phyloP scores from a whole-genome alignment of 2,329 filamentous ascomycete genomes.

The Diaporthe humulicola region DNA sequence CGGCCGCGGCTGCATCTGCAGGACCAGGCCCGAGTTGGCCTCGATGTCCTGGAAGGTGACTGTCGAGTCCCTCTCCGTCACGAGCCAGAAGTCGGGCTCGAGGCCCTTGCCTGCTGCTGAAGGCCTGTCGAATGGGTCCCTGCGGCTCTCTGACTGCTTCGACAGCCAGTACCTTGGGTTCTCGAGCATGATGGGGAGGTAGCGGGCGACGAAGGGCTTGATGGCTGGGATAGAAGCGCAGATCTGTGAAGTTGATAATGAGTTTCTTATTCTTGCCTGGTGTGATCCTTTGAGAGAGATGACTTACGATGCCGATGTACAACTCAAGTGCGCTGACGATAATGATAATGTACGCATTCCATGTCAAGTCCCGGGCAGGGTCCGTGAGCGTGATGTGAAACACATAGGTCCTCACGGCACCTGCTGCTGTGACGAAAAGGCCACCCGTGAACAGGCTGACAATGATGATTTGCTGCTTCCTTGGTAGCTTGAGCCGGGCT shows the following conservation, averaged over 20 bases:
- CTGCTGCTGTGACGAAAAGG: slow-evolving; percentile 58
- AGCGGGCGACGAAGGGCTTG: slow-evolving; percentile 58
- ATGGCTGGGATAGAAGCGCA: slow-evolving; percentile 60
- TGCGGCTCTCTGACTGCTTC: slow-evolving; percentile 20
- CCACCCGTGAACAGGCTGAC: slow-evolving; percentile 64
- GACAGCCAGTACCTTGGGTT: slow-evolving; percentile 31
- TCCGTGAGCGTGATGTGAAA: slow-evolving; percentile 48
- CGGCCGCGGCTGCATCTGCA: slow-evolving; percentile 23
- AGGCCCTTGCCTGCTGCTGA: slow-evolving; percentile 16
- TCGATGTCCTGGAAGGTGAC: slow-evolving; percentile 23
- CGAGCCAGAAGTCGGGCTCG: slow-evolving; percentile 33
- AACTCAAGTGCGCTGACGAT: slow-evolving; percentile 55
- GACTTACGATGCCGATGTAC: slow-evolving; percentile 57
- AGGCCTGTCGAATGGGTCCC: slow-evolving; percentile 10
- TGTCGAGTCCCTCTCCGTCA: slow-evolving; percentile 29
- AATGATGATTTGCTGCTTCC: slow-evolving; percentile 60
- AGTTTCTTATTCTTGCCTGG: not conserved
- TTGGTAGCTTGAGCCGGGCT: slow-evolving; percentile 58
- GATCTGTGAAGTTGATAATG: slow-evolving; percentile 47
- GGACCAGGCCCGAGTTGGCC: slow-evolving; percentile 21
- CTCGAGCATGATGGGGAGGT: slow-evolving; percentile 49
- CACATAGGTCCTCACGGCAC: slow-evolving; percentile 54
- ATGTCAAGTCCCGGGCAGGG: slow-evolving; percentile 50
- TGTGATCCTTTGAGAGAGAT: not conserved
- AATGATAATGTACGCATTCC: slow-evolving; percentile 53